These are phyloP conservation scores for Lactifluus pinguis DNA, from an alignment of 768 basidiomycete species.

Conservation along the genomic window DNA sequence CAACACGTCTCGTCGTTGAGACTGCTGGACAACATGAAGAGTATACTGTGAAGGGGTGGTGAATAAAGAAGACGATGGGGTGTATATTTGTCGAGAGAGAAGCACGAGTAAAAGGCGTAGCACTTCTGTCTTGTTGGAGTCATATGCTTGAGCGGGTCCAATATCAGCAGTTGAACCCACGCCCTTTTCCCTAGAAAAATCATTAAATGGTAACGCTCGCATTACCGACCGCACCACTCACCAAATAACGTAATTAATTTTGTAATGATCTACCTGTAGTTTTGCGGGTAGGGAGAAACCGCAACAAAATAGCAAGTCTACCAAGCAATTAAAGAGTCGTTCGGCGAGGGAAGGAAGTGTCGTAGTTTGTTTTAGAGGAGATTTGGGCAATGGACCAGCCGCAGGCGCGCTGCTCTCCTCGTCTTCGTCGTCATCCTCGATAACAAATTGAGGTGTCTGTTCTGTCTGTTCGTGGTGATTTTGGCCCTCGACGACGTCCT, in stretches of 20 bases:
- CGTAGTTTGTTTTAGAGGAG: constrained; percentile 31
- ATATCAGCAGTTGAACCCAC: constrained; percentile 80
- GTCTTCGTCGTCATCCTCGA: constrained; percentile 73
- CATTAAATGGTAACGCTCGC: not conserved
- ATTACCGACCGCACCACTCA: constrained; percentile 24
- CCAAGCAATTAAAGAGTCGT: constrained; percentile 63
- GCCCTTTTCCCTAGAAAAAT: constrained; percentile 73
- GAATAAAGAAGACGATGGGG: constrained; percentile 59
- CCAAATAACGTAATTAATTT: constrained; percentile 86
- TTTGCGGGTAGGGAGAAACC: constrained; percentile 83
- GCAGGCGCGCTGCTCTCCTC: constrained; percentile 21
- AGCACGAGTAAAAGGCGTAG: constrained; percentile 81
- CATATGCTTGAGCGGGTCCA: constrained; percentile 52
- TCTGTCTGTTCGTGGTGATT: constrained; percentile 21
- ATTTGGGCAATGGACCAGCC: constrained; percentile 15
- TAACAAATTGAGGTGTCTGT: constrained; percentile 64
- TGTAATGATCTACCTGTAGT: constrained; percentile 69
- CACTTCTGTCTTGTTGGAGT: constrained; percentile 81
- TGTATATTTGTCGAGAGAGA: constrained; percentile 85
- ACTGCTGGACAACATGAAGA: constrained; percentile 67
- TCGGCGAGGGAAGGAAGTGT: constrained; percentile 72
- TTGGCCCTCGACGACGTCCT: constrained; percentile 36
- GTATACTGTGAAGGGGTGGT: constrained; percentile 70
- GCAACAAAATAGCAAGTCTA: constrained; percentile 88
- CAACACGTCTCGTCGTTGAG: constrained; percentile 73